Percentiles rank a stretch among this genome's conserved stretches.
Evolutionary conservation across 2,329 filamentous ascomycete species (phyloP).

Genomic region (Pezicula rhizophila): DNA sequence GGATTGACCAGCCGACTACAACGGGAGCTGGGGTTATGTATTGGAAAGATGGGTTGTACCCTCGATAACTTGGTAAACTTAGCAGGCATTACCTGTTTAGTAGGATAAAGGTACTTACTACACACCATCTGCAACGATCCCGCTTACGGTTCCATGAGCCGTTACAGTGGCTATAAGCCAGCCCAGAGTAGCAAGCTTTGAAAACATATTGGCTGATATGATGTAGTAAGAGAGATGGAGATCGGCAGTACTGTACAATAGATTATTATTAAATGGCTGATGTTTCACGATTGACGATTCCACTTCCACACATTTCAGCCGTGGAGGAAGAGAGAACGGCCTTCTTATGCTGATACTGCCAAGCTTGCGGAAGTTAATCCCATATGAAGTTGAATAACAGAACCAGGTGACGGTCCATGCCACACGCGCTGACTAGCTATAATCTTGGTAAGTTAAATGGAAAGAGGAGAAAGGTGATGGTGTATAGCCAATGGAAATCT

Average conservation of each 20-base stretch:
- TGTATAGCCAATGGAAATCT: too few relatives aligned
- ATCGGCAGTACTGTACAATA: background rate
- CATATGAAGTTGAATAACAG: slow-evolving; percentile 3
- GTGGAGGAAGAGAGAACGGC: background rate
- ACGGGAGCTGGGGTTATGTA: slow-evolving; percentile 31
- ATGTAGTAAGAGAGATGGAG: background rate
- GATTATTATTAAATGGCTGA: too few relatives aligned
- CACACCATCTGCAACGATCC: slow-evolving; percentile 23
- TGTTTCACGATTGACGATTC: too few relatives aligned
- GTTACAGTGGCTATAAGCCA: slow-evolving; percentile 13
- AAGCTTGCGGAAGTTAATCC: slow-evolving; percentile 1
- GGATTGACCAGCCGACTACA: slow-evolving; percentile 47
- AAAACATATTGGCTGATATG: slow-evolving; percentile 10
- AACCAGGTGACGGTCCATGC: background rate
- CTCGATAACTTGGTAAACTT: slow-evolving; percentile 27
- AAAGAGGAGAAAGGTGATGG: background rate
- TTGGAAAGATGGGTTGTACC: slow-evolving; percentile 24
- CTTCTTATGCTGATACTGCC: slow-evolving; percentile 12
- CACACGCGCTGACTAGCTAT: background rate
- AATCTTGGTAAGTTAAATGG: background rate
- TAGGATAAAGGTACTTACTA: slow-evolving; percentile 14
- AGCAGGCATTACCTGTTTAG: background rate
- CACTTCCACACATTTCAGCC: too few relatives aligned
- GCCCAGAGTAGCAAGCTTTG: slow-evolving; percentile 9
- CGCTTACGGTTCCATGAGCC: slow-evolving; percentile 22